Evolutionary conservation across 306 rosid genomes (phyloP).

Genomic region (Prosopis cineraria): DNA sequence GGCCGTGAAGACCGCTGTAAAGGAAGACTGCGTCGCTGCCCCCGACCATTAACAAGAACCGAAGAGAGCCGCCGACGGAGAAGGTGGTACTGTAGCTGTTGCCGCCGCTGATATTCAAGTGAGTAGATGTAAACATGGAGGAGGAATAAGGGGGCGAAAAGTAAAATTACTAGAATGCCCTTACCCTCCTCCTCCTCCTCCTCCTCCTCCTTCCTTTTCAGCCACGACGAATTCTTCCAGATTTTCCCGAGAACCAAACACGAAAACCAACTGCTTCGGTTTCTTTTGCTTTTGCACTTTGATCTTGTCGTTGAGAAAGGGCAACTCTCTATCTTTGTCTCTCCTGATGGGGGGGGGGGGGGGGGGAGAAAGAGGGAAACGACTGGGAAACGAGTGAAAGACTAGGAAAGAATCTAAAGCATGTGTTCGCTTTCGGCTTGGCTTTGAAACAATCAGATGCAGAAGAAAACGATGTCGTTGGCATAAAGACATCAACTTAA

Average conservation of each 20-base stretch:
- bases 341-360: conserved; percentile 34
- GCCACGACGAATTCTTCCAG: background rate
- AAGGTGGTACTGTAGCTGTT: conserved; percentile 39
- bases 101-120: conserved; percentile 44
- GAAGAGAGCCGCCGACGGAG: conserved; percentile 52
- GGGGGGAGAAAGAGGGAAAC: background rate
- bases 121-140: conserved; percentile 62
- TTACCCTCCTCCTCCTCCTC: background rate
- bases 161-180: conserved; percentile 47
- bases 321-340: conserved; percentile 36
- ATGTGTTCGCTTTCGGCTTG: conserved; percentile 29
- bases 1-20: conserved; percentile 66
- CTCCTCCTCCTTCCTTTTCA: background rate
- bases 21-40: conserved; percentile 40
- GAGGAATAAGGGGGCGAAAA: background rate
- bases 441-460: conserved; percentile 1
- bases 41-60: conserved; percentile 48
- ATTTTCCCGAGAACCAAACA: conserved; percentile 10
- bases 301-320: conserved; percentile 29
- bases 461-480: conserved; percentile 1
- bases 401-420: conserved; percentile 36
- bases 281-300: conserved; percentile 31
- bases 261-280: conserved; percentile 34
- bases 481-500: background rate
- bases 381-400: conserved; percentile 13